These are phyloP conservation scores for Nakazawaea ishiwadae DNA, from an alignment of 805 yeast genomes.

Conservation along the genomic window DNA sequence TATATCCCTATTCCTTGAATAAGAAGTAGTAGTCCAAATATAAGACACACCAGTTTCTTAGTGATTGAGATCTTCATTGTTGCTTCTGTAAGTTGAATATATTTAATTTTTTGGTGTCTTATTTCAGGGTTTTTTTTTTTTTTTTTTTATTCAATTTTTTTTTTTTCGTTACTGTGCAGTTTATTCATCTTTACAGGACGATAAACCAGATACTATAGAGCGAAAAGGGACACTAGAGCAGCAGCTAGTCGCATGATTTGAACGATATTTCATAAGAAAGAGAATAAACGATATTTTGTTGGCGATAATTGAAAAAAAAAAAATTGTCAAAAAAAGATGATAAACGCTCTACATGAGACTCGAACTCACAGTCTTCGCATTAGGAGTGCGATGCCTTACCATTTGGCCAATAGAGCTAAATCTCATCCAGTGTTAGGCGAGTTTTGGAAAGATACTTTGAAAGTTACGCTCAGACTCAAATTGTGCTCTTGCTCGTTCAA, in stretches of 20 bases:
- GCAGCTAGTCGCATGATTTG: no score
- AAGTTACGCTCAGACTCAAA: background rate
- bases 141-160: no score
- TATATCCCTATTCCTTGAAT: constrained; percentile 1
- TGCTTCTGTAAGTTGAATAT: background rate
- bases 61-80: background rate
- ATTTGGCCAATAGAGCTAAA: constrained; percentile 43
- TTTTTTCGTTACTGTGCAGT: no score
- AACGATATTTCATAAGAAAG: no score
- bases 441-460: background rate
- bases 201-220: no score
- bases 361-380: constrained; percentile 68
- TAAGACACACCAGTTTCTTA: background rate
- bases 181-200: no score
- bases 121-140: no score
- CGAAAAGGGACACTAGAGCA: no score
- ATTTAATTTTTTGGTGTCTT: background rate
- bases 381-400: constrained; percentile 69
- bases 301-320: no score
- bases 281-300: no score
- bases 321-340: constrained; percentile 1
- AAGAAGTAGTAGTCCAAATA: background rate
- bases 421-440: background rate
- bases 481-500: background rate
- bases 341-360: constrained; percentile 54